A percentile compares a stretch with the other conserved stretches of the same genome.
These are phyloP conservation scores for Boeremia lycopersici DNA, from an alignment of 2,329 filamentous ascomycete species.

Conservation along the genomic window DNA sequence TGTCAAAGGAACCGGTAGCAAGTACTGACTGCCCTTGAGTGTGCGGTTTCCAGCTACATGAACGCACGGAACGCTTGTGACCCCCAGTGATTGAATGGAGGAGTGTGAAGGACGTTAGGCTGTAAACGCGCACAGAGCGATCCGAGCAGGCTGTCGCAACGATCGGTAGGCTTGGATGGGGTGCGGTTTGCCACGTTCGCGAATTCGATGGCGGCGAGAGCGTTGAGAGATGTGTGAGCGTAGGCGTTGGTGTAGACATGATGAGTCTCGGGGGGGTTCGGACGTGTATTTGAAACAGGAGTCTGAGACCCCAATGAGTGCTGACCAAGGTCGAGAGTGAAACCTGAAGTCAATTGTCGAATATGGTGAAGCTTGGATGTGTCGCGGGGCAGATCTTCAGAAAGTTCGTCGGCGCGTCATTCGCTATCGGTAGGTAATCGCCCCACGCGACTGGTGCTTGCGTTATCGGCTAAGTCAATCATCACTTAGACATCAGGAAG, in stretches of 20 bases:
- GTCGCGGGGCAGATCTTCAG: conserved; percentile 10
- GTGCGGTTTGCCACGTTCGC: conserved; percentile 83
- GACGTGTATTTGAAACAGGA: background rate
- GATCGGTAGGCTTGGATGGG: conserved; percentile 85
- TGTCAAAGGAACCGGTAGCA: conserved; percentile 92
- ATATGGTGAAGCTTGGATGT: background rate
- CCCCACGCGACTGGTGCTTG: conserved; percentile 4
- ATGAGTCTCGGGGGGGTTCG: conserved; percentile 19
- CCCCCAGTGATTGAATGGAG: conserved; percentile 83
- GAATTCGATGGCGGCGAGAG: conserved; percentile 59
- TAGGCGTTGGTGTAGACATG: conserved; percentile 22
- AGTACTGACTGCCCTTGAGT: conserved; percentile 68
- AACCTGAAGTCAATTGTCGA: background rate
- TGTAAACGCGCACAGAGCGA: conserved; percentile 89
- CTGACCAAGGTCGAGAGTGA: background rate
- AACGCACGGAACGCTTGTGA: conserved; percentile 88
- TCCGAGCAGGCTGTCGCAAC: conserved; percentile 86
- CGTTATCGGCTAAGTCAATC: conserved; percentile 18
- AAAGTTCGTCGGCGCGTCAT: conserved; percentile 33
- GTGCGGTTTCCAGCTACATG: conserved; percentile 84
- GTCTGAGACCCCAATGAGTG: background rate
- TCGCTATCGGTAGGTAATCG: conserved; percentile 21
- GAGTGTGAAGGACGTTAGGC: conserved; percentile 77
- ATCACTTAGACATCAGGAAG: background rate
- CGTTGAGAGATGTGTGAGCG: conserved; percentile 55